Conservation (phyloP, 495 filamentous ascomycete genomes). For the Aspergillus carlsbadensis region DNA sequence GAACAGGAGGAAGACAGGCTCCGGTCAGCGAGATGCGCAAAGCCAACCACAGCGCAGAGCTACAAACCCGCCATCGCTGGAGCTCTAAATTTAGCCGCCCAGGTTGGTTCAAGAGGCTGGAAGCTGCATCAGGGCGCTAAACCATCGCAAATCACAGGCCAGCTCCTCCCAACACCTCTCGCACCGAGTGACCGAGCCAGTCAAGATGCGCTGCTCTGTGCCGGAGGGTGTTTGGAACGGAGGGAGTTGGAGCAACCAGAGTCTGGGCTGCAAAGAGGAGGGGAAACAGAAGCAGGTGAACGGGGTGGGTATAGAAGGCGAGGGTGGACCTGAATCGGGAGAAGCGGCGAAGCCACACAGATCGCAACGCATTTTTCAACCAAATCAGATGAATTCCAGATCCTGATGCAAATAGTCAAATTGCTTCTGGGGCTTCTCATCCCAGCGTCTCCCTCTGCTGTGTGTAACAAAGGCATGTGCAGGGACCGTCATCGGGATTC, state of each 20-base stretch:
- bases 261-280: not conserved
- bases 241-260: constrained; percentile 1
- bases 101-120: constrained; percentile 26
- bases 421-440: constrained; percentile 1
- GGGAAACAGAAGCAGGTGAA: not conserved
- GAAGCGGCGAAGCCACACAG: constrained; percentile 19
- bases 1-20: constrained; percentile 11
- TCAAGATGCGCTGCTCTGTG: constrained; percentile 6
- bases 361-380: constrained; percentile 7
- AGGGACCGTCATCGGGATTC: not conserved
- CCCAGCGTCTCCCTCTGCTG: not conserved
- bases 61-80: constrained; percentile 21
- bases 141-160: constrained; percentile 35
- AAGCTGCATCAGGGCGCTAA: constrained; percentile 39
- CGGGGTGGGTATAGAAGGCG: constrained; percentile 10
- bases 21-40: constrained; percentile 15
- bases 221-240: constrained; percentile 7
- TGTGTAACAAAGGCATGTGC: constrained; percentile 7
- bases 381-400: constrained; percentile 13
- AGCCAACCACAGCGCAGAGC: constrained; percentile 16
- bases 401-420: constrained; percentile 10
- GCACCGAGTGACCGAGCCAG: constrained; percentile 8
- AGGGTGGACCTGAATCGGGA: constrained; percentile 14
- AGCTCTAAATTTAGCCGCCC: constrained; percentile 49
- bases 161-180: constrained; percentile 18